These are phyloP conservation scores for Cladosporium sp. DNA, from an alignment of 2,329 filamentous ascomycete genomes.

Conservation along the genomic window DNA sequence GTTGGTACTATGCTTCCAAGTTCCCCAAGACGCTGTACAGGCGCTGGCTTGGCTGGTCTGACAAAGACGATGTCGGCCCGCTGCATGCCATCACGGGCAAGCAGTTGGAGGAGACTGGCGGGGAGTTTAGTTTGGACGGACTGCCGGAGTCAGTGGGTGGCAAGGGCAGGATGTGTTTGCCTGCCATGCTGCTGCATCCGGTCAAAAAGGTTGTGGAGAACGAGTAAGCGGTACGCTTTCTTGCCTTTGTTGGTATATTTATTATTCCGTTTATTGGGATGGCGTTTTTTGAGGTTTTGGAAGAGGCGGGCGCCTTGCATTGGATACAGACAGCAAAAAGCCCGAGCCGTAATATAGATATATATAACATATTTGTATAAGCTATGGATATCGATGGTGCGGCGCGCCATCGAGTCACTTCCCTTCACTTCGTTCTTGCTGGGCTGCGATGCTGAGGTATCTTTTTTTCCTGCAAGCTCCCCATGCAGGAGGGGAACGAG, in stretches of 20 bases:
- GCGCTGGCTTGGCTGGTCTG: constrained; percentile 80
- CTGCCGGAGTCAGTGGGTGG: constrained; percentile 56
- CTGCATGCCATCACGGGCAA: constrained; percentile 64
- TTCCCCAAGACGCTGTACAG: constrained; percentile 82
- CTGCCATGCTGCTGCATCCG: constrained; percentile 50
- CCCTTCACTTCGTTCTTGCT: not conserved
- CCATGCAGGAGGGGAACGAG: no score
- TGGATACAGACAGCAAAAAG: not conserved
- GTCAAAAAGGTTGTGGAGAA: constrained; percentile 52
- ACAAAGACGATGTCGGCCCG: constrained; percentile 76
- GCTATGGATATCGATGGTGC: not conserved
- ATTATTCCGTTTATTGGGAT: not conserved
- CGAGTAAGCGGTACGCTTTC: constrained; percentile 25
- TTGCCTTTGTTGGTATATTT: not conserved
- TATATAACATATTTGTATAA: not conserved
- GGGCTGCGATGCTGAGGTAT: not conserved
- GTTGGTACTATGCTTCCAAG: constrained; percentile 88
- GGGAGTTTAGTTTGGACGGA: constrained; percentile 15
- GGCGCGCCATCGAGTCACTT: not conserved
- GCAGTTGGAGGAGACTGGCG: constrained; percentile 40
- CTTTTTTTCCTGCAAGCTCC: no score
- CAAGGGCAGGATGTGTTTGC: constrained; percentile 54
- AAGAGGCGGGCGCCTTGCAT: not conserved
- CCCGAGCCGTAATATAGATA: not conserved
- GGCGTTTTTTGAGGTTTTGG: not conserved